Percentiles rank a stretch among this genome's conserved stretches.
Evolutionary conservation across 768 basidiomycete species (phyloP).

Genomic region (Asterophora parasitica): DNA sequence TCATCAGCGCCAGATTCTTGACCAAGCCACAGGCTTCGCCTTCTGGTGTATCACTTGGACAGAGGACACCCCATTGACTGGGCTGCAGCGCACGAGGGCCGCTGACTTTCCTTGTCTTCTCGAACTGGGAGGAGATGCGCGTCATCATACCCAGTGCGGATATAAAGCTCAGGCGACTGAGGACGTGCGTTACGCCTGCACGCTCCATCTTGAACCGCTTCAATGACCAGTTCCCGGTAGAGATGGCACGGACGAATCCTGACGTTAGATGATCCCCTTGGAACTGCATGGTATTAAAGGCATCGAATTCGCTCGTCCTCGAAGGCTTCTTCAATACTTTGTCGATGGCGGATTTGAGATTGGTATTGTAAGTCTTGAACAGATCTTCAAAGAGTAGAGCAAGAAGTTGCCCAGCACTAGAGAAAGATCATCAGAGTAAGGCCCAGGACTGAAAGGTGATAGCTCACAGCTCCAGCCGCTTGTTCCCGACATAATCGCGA

Average conservation of each 20-base stretch:
- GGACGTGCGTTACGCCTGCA: conserved; percentile 96
- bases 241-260: conserved; percentile 95
- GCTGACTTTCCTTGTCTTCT: conserved; percentile 98
- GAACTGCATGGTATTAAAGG: conserved; percentile 90
- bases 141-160: conserved; percentile 99
- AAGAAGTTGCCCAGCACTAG: conserved; percentile 90
- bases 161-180: conserved; percentile 93
- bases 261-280: conserved; percentile 95
- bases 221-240: conserved; percentile 97
- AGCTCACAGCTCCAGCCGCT: conserved; percentile 91
- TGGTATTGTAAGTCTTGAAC: conserved; percentile 97
- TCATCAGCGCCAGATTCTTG: conserved; percentile 98
- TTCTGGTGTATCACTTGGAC: conserved; percentile 98
- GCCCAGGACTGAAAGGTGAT: conserved; percentile 5
- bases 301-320: conserved; percentile 91
- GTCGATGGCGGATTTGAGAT: conserved; percentile 92
- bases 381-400: conserved; percentile 96
- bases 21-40: conserved; percentile 98
- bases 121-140: conserved; percentile 96
- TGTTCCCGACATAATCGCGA: conserved; percentile 98
- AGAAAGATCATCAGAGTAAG: conserved; percentile 11
- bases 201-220: conserved; percentile 99
- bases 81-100: conserved; percentile 96
- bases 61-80: conserved; percentile 98
- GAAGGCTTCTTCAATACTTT: conserved; percentile 96